Evolutionary conservation across 805 yeast species (phyloP), one percentile per base, ranked within the genome.

Genomic region (Candida alai): DNA sequence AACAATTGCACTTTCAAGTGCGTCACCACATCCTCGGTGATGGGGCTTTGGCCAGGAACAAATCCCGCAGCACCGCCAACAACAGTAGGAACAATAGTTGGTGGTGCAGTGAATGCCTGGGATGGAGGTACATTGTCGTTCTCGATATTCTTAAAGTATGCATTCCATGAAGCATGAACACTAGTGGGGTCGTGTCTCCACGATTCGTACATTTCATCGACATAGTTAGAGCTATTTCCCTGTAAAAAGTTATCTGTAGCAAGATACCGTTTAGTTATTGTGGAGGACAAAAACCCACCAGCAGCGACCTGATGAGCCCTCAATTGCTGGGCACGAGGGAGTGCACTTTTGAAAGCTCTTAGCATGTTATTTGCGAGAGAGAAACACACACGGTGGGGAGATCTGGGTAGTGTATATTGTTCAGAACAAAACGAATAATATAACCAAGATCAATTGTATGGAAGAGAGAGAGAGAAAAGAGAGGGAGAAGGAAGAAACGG

Each of bases 141-240:
- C 46, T 83, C 87, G 63, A 93, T 69, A 72, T 90, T 90, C 65
- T 83, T 83, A 75, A 93, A 93, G 68, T 93, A 93, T 6, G 96
- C 89, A 58, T 87, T 83, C 99, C 99, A 93, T 16, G 97, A 89
- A 25, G 80, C 81, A 61, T 93, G 99, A 27, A 93, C 99, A 35
- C 90, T 78, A 28, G 69, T 43, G 19, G 97, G 98, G 59, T 93
- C 98, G 45, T 77, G 62, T 53, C 78, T 74, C 97, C 97, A 93
- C 33, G 95, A 89, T 44, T 78, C 78, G 64, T 88, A 93, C 99
- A 93, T 93, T 69, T 93, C 97, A 62, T 93, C 99, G 51, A 93
- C 84, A 63, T 93, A 93, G 52, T 80, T 79, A 43, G 96, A 93
- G 62, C 85, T 85, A 58, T 79, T 78, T 40, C 93, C 77, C 48